Percentiles rank a stretch among this genome's conserved stretches.
phyloP scores from a whole-genome alignment of 2,329 filamentous ascomycete genomes.

The Leptographium wingfieldii region DNA sequence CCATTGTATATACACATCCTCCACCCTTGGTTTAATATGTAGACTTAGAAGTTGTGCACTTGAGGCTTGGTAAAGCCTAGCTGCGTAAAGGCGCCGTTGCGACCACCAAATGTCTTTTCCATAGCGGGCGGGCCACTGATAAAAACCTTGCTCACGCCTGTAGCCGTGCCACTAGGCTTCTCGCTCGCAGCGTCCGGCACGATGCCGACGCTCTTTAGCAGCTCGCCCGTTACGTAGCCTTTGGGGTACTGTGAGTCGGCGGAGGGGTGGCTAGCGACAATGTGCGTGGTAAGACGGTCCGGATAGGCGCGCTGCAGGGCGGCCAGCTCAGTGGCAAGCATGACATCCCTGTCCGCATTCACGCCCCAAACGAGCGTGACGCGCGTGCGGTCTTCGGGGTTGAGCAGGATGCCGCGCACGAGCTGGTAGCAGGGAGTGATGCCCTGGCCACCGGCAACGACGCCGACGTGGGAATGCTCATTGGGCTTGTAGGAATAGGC shows the following conservation, averaged over 20 bases:
- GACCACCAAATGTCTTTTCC: conserved; percentile 43
- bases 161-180: conserved; percentile 8
- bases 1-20: neutral
- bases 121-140: conserved; percentile 58
- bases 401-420: conserved; percentile 45
- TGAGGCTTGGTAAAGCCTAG: conserved; percentile 45
- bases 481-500: conserved; percentile 42
- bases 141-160: conserved; percentile 40
- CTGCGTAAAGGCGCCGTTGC: conserved; percentile 38
- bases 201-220: conserved; percentile 37
- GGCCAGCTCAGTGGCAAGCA: conserved; percentile 43
- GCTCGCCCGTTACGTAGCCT: conserved; percentile 44
- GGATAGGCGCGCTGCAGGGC: conserved; percentile 35
- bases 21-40: neutral
- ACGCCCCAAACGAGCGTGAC: conserved; percentile 55
- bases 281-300: conserved; percentile 42
- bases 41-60: conserved; percentile 40
- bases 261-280: conserved; percentile 39
- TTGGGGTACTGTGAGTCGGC: conserved; percentile 30
- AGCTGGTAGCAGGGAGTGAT: conserved; percentile 61
- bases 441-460: conserved; percentile 60
- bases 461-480: conserved; percentile 37
- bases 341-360: conserved; percentile 50
- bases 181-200: conserved; percentile 12
- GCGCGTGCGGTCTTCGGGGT: conserved; percentile 48